phyloP scores from a whole-genome alignment of 2,329 filamentous ascomycete species.

The Cadophora sp. region DNA sequence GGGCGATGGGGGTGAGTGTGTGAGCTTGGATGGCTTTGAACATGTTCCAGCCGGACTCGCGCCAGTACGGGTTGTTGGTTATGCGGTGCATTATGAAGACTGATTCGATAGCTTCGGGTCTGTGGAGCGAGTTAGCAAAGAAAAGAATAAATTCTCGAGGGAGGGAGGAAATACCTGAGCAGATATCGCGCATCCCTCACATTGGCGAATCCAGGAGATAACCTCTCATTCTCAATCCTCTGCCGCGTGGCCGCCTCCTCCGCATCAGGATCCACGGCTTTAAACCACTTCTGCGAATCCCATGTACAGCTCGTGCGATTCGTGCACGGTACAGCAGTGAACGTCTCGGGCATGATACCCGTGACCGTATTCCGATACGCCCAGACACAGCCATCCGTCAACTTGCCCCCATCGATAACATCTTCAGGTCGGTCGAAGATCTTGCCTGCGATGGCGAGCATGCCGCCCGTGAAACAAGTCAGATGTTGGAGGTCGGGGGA shows the following conservation, averaged over 20 bases:
- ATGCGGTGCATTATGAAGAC: conserved; percentile 64
- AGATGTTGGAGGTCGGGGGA: conserved; percentile 64
- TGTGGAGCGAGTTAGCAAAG: conserved; percentile 45
- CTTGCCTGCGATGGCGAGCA: conserved; percentile 71
- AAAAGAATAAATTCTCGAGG: conserved; percentile 10
- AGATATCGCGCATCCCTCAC: conserved; percentile 40
- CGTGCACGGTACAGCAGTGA: conserved; percentile 49
- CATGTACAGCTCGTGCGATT: conserved; percentile 38
- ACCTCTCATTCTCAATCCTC: conserved; percentile 26
- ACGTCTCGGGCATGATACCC: conserved; percentile 67
- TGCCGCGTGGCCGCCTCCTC: conserved; percentile 28
- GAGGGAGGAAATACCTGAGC: conserved; percentile 35
- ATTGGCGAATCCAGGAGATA: conserved; percentile 37
- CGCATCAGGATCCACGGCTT: conserved; percentile 33
- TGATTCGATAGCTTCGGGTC: conserved; percentile 72
- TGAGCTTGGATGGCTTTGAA: conserved; percentile 53
- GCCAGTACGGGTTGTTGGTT: conserved; percentile 44
- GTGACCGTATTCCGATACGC: conserved; percentile 63
- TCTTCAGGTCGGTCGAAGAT: conserved; percentile 63
- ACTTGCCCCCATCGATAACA: conserved; percentile 60
- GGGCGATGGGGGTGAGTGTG: conserved; percentile 51
- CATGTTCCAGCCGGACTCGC: conserved; percentile 56
- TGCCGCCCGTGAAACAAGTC: conserved; percentile 75
- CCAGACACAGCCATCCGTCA: conserved; percentile 70
- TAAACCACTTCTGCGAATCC: conserved; percentile 59